phyloP scores from a whole-genome alignment of 495 filamentous ascomycete species.

The Parmelia sp. region DNA sequence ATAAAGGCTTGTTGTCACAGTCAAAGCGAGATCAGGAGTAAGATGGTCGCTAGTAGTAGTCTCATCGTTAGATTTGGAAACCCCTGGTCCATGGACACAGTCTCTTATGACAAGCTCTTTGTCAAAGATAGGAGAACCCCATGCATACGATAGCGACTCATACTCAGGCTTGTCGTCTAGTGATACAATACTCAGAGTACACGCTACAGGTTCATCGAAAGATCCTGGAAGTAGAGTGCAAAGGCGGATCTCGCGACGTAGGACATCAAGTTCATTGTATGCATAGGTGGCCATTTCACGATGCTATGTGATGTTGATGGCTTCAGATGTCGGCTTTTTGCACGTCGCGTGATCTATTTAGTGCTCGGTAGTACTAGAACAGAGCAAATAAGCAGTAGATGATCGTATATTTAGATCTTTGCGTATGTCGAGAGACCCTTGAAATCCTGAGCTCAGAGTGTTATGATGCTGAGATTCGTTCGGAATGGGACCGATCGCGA shows the following conservation, averaged over 20 bases:
- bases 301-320: not conserved
- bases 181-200: not conserved
- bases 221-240: not conserved
- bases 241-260: not conserved
- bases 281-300: not conserved
- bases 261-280: not conserved
- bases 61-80: not conserved
- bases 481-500: too few relatives aligned
- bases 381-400: too few relatives aligned
- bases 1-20: not conserved
- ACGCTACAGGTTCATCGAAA: not conserved
- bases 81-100: not conserved
- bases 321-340: not conserved
- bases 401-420: too few relatives aligned
- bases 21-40: not conserved
- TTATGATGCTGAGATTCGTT: too few relatives aligned
- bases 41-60: not conserved
- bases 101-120: not conserved
- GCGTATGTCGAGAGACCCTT: too few relatives aligned
- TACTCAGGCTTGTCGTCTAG: not conserved
- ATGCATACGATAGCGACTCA: not conserved
- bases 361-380: too few relatives aligned
- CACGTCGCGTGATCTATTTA: too few relatives aligned
- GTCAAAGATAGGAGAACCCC: not conserved
- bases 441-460: too few relatives aligned